These are phyloP conservation scores for Saccharomyces pastorianus DNA, from an alignment of 1,139 yeast genomes.

Conservation along the genomic window DNA sequence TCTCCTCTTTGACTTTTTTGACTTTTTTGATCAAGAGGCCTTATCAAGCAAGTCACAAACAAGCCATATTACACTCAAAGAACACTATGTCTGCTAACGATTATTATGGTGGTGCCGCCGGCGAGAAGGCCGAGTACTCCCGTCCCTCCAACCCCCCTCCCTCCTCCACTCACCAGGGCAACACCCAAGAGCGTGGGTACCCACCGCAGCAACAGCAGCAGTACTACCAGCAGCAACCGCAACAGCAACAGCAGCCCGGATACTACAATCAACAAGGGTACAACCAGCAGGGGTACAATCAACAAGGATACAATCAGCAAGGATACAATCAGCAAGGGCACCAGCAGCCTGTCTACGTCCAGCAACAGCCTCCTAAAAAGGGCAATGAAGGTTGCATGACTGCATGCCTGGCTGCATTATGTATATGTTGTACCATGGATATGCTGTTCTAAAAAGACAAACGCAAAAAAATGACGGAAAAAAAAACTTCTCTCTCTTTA, in stretches of 20 bases:
- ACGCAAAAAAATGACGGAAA: neutral
- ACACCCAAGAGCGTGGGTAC: neutral
- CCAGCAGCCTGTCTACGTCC: conserved; percentile 62
- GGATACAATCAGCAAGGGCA: conserved; percentile 34
- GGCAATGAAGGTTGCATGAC: conserved; percentile 47
- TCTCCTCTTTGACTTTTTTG: neutral
- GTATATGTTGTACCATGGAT: conserved; percentile 69
- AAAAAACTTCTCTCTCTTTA: neutral
- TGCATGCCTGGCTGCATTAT: conserved; percentile 65
- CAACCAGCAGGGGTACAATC: conserved; percentile 31
- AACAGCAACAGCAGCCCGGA: conserved; percentile 7
- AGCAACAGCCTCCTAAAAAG: conserved; percentile 41
- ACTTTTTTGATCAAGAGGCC: neutral
- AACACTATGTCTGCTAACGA: conserved; percentile 28
- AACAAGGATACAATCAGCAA: conserved; percentile 34
- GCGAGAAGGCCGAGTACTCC: conserved; percentile 20
- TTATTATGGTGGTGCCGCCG: conserved; percentile 19
- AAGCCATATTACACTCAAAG: no score
- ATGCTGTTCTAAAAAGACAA: conserved; percentile 42
- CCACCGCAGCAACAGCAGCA: conserved; percentile 5
- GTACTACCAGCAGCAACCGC: conserved; percentile 13
- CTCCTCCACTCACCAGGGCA: neutral
- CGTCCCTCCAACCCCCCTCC: neutral
- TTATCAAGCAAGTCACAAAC: neutral
- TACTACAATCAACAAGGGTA: conserved; percentile 22